phyloP scores from a whole-genome alignment of 179 eudicot species.

The Patellifolia procumbens region DNA sequence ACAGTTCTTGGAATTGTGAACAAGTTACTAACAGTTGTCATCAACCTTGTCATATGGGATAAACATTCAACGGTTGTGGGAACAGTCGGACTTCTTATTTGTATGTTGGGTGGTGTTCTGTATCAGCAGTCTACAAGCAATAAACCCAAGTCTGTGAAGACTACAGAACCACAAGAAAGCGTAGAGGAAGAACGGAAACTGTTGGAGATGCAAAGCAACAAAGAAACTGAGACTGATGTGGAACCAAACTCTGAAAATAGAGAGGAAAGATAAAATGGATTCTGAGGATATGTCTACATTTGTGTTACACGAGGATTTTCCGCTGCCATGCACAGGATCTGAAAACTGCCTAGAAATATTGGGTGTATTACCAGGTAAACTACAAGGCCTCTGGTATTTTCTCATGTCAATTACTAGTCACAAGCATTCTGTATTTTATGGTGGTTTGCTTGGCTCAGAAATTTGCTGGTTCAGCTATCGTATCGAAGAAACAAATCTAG shows the following conservation, averaged over 20 bases:
- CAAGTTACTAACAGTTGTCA: constrained; percentile 85
- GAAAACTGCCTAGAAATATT: background rate
- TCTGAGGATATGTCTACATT: background rate
- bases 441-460: background rate
- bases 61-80: constrained; percentile 86
- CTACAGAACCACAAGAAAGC: constrained; percentile 36
- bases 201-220: constrained; percentile 65
- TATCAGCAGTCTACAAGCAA: constrained; percentile 79
- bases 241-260: constrained; percentile 20
- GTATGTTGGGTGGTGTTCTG: constrained; percentile 88
- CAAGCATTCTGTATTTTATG: background rate
- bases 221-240: constrained; percentile 26
- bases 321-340: background rate
- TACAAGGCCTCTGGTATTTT: background rate
- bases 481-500: background rate
- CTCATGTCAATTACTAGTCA: background rate
- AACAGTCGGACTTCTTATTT: constrained; percentile 79
- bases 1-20: constrained; percentile 97
- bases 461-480: constrained; percentile 6
- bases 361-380: constrained; percentile 15
- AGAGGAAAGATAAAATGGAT: constrained; percentile 23
- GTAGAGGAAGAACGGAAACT: constrained; percentile 67
- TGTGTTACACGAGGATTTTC: background rate
- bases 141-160: constrained; percentile 52
- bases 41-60: constrained; percentile 86